Evolutionary conservation across 805 yeast species (phyloP).

Genomic region (Metschnikowia kunwiensis): DNA sequence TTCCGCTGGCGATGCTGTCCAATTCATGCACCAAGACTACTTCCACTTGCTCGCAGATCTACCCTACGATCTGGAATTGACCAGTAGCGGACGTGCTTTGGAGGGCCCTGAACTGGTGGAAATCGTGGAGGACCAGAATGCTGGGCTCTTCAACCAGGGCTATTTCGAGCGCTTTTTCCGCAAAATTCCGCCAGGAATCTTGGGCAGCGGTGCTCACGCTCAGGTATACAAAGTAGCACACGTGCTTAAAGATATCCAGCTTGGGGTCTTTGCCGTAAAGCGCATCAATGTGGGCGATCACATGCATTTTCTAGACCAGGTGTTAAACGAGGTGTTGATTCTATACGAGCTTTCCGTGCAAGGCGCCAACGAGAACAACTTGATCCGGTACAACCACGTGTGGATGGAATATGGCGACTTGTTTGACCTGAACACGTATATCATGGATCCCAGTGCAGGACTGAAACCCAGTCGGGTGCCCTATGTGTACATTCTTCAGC

Average conservation of each 20-base stretch:
- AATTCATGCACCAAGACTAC: conserved; percentile 36
- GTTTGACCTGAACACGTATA: conserved; percentile 41
- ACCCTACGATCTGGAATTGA: conserved; percentile 13
- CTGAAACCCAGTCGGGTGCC: conserved; percentile 39
- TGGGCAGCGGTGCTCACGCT: conserved; percentile 86
- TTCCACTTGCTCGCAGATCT: conserved; percentile 33
- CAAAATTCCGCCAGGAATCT: conserved; percentile 45
- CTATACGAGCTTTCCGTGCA: conserved; percentile 50
- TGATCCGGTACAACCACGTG: conserved; percentile 85
- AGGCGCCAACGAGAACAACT: conserved; percentile 48
- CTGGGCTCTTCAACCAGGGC: conserved; percentile 67
- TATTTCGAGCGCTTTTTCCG: conserved; percentile 73
- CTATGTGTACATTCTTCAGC: conserved; percentile 78
- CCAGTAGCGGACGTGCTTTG: conserved; percentile 2
- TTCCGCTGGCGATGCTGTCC: background rate
- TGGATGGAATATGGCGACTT: conserved; percentile 75
- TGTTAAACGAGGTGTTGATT: conserved; percentile 74
- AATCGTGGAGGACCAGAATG: background rate
- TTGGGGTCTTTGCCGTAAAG: conserved; percentile 82
- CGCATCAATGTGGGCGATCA: conserved; percentile 82
- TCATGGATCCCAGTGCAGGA: conserved; percentile 16
- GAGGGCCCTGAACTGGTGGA: conserved; percentile 1
- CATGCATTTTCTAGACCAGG: conserved; percentile 62
- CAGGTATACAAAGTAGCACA: conserved; percentile 83
- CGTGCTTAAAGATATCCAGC: conserved; percentile 60